Evolutionary conservation across 164 flowering plant species (phyloP), one percentile per base, ranked within the genome.

Genomic region (Piper betle): DNA sequence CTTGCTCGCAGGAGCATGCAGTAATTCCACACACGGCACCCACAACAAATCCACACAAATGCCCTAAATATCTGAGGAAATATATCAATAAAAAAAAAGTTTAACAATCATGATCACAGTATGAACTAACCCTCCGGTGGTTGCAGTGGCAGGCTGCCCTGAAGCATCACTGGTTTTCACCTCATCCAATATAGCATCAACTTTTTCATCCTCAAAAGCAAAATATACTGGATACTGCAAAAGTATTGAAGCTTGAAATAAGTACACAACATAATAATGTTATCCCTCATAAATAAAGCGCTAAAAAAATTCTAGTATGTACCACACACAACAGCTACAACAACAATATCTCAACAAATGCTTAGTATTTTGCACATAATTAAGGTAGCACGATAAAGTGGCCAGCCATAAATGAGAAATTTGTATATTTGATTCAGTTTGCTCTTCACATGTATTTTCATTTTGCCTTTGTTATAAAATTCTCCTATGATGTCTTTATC

Each of bases 171-270:
- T 86, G 69, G 64, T 82, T 79, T 83, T 81, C 69, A 94, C 73
- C 69, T 88, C 96, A 61, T 81, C 81, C 74, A 94, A 75, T 18
- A 91, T 81, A 68, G 83, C 85, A 74, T 83, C 73, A 62, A 88
- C 66, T 65, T 80, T 71, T 25, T 80, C 87, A 78, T 83, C 83
- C 78, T 91, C 97, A 79, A 80, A 88, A 59, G 96, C 93, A 78
- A 94, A 94, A 69, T 94, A 94, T 16, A 94, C 99, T 15, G 99
- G 97, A 79, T 86, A 94, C 97, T 93, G 93, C 40, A 73, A 58
- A 52, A 74, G 60, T 55, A 64, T 6, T 55, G 5, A 63, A 9
- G 10, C 37, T 11, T n/a, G 37, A 61, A 25, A 40, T 16, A 54
- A 54, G 9, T 10, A 4, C 16, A 8, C 33, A 15, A 6, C 17